Evolutionary conservation across 805 yeast species (phyloP), one percentile per base, ranked within the genome.

Genomic region (Wickerhamomyces chambardii): DNA sequence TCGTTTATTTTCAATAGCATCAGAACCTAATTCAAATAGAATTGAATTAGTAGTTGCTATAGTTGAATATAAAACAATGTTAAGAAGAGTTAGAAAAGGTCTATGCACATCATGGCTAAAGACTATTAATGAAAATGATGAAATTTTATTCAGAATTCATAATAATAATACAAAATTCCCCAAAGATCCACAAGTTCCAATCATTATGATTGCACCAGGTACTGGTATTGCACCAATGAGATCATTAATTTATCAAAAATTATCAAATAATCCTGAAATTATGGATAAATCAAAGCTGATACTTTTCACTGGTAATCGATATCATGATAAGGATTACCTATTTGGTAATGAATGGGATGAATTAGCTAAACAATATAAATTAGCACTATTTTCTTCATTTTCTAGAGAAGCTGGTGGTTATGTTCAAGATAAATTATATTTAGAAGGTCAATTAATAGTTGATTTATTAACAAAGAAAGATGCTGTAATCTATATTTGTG

Each of bases 141-240:
- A 56, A 6, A 48, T 89, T 2, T 58, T 73, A 12, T 77, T 73
- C 41, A 68, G 73, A 18, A 42, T 80, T 8, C 68, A 70, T 37
- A 53, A 58, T 22, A 72, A 78, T 41, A 55, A 63, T 12, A 42
- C 76, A 30, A 56, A 56, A 29, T 59, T 70, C 12, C 53, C 33
- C 9, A 32, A 28, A 52, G 57, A 30, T 53, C 21, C 43, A 4
- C 41, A 51, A 4, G 51, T 40, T 3, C 83, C 95, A 0, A 58
- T 83, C 18, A 59, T 92, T 4, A 63, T 90, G 71, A 68, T 90
- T 4, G 81, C 90, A 2, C 95, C 98, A 0, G 99, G 98, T 4
- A 94, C 97, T 0, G 99, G 99, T 2, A 66, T 92, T 10, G 98
- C 99, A 1, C 98, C 98, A 2, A 76, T 90, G 70, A 73, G 85